phyloP scores from a whole-genome alignment of 169 alveolate species.

The Plasmodium knowlesi region DNA sequence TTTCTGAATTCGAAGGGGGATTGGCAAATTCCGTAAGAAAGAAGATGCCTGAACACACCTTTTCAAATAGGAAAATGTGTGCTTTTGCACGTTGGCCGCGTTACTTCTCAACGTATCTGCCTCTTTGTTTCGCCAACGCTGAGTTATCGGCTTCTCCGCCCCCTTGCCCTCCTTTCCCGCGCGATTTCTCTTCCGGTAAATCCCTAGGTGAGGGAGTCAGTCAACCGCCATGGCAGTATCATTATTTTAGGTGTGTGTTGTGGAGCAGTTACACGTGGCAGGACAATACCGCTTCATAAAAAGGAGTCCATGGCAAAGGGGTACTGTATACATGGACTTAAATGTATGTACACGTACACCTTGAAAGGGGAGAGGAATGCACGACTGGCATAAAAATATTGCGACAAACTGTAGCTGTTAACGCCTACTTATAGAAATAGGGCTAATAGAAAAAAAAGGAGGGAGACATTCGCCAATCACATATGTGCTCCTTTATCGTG shows the following conservation, averaged over 20 bases:
- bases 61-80: neutral
- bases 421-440: neutral
- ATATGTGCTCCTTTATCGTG: neutral
- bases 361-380: neutral
- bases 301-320: neutral
- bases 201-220: neutral
- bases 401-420: neutral
- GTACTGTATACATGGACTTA: neutral
- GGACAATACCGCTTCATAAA: neutral
- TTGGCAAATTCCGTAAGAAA: neutral
- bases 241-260: neutral
- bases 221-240: neutral
- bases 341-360: neutral
- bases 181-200: neutral
- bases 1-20: neutral
- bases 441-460: neutral
- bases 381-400: neutral
- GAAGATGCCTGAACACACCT: neutral
- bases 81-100: neutral
- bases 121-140: neutral
- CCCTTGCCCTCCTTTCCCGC: neutral
- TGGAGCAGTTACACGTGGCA: neutral
- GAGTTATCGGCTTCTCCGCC: neutral
- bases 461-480: neutral
- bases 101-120: neutral